Conservation (phyloP, 2,329 filamentous ascomycete genomes). For the Aspergillus carbonarius region DNA sequence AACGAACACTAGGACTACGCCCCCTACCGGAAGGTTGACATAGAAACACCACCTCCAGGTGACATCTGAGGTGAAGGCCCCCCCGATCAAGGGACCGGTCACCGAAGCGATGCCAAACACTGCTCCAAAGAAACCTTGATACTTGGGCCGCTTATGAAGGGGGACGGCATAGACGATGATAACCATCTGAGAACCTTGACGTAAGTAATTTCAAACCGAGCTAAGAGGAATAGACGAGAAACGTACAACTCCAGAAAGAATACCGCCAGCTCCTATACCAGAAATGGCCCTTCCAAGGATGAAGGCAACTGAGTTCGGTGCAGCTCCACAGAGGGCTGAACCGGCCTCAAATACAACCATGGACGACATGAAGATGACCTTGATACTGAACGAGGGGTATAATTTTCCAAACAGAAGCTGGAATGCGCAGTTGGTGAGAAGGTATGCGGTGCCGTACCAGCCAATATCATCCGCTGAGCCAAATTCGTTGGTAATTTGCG, state of each 20-base stretch:
- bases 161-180: conserved; percentile 42
- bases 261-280: conserved; percentile 37
- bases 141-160: conserved; percentile 51
- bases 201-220: conserved; percentile 8
- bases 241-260: conserved; percentile 29
- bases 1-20: neutral
- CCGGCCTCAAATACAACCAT: conserved; percentile 41
- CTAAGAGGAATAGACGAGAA: conserved; percentile 26
- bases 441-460: conserved; percentile 10
- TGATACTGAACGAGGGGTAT: conserved; percentile 38
- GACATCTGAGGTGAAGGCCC: conserved; percentile 10
- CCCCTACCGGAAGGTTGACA: conserved; percentile 17
- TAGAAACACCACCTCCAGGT: conserved; percentile 20
- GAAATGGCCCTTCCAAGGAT: conserved; percentile 40
- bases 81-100: conserved; percentile 13
- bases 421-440: conserved; percentile 28
- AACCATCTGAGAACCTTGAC: neutral
- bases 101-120: conserved; percentile 57
- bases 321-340: conserved; percentile 38
- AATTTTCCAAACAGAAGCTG: conserved; percentile 39
- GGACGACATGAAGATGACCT: conserved; percentile 36
- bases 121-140: conserved; percentile 48
- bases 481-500: conserved; percentile 34
- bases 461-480: neutral
- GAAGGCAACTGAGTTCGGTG: conserved; percentile 32